Evolutionary conservation across 345 rosid genomes (phyloP).

Genomic region (Toxicodendron radicans): DNA sequence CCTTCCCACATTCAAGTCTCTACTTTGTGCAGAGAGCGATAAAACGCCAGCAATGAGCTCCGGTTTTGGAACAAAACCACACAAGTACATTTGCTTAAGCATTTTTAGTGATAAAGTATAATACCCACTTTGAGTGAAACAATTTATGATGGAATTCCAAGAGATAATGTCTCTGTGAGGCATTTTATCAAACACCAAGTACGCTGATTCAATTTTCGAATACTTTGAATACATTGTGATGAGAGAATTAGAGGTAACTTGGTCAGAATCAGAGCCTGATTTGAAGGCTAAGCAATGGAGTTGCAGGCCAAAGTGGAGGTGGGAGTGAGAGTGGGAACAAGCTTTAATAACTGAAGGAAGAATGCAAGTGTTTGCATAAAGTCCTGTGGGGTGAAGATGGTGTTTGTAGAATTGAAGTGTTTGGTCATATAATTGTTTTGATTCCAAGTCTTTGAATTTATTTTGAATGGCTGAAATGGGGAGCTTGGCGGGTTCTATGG

Average conservation of each 20-base stretch:
- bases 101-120: slow-evolving; percentile 27
- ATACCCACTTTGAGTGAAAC: slow-evolving; percentile 38
- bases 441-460: slow-evolving; percentile 37
- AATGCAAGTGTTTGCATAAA: slow-evolving; percentile 34
- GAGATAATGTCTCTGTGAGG: slow-evolving; percentile 42
- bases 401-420: slow-evolving; percentile 32
- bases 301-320: slow-evolving; percentile 34
- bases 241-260: slow-evolving; percentile 48
- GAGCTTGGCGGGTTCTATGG: too few species aligned
- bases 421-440: slow-evolving; percentile 30
- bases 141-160: slow-evolving; percentile 43
- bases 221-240: slow-evolving; percentile 42
- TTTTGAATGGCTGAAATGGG: slow-evolving; percentile 7
- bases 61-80: slow-evolving; percentile 44
- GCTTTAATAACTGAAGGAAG: slow-evolving; percentile 58
- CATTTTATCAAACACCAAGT: slow-evolving; percentile 45
- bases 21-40: slow-evolving; percentile 33
- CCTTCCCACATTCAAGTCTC: slow-evolving; percentile 30
- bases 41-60: slow-evolving; percentile 50
- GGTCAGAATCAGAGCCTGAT: slow-evolving; percentile 40
- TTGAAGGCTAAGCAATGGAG: slow-evolving; percentile 44
- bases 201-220: slow-evolving; percentile 24
- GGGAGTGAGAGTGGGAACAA: slow-evolving; percentile 27
- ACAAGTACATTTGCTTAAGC: slow-evolving; percentile 36
- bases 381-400: slow-evolving; percentile 34